Evolutionary conservation across 2,329 filamentous ascomycete species (phyloP).

Genomic region (Aureobasidium subglaciale): DNA sequence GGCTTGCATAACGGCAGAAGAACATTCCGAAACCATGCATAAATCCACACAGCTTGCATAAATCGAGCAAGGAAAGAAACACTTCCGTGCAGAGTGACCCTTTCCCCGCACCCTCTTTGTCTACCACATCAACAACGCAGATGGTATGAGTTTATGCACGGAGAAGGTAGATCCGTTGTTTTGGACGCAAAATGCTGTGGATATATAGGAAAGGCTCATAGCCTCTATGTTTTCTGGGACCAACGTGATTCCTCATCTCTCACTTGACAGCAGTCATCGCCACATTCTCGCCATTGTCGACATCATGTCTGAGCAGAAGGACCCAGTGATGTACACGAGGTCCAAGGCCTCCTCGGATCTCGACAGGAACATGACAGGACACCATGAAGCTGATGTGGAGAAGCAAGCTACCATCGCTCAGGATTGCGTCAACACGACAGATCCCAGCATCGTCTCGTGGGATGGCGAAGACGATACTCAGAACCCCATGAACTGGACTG

Average conservation of each 20-base stretch:
- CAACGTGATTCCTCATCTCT: too few species aligned
- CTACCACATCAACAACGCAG: not conserved
- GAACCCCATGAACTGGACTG: constrained; percentile 50
- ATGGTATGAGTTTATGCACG: not conserved
- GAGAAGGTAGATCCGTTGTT: not conserved
- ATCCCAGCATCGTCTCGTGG: constrained; percentile 53
- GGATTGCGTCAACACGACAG: constrained; percentile 31
- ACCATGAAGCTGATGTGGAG: not conserved
- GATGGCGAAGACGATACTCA: constrained; percentile 39
- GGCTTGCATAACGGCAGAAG: not conserved
- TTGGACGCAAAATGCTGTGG: not conserved
- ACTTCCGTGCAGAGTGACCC: not conserved
- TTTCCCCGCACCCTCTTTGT: not conserved
- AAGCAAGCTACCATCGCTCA: not conserved
- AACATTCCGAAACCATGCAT: not conserved
- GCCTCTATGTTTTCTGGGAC: too few species aligned
- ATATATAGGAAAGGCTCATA: constrained; percentile 1
- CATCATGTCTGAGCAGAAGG: not conserved
- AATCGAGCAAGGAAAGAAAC: not conserved
- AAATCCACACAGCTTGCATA: not conserved
- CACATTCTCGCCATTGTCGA: too few species aligned
- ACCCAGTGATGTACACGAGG: not conserved
- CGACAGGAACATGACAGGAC: not conserved
- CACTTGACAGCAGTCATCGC: too few species aligned
- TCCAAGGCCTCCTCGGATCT: not conserved